phyloP scores from a whole-genome alignment of 228 moss, liverwort and hornwort genomes.

The Sphagnum magellanicum region DNA sequence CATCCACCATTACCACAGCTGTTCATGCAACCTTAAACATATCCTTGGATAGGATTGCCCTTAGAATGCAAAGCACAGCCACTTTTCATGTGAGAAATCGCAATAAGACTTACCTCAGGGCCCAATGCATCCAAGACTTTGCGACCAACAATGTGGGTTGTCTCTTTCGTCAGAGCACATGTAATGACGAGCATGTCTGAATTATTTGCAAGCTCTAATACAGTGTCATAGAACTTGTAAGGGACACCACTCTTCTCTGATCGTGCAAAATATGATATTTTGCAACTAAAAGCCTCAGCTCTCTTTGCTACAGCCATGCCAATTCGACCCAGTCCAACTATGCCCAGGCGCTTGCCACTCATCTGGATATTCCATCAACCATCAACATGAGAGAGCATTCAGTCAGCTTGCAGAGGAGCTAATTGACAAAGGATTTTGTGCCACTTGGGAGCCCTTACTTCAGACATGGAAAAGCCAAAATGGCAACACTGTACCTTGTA shows the following conservation, averaged over 20 bases:
- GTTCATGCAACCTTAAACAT: too few species aligned
- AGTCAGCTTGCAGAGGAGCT: not conserved
- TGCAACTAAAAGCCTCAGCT: constrained; percentile 67
- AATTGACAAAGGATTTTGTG: not conserved
- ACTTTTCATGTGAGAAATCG: not conserved
- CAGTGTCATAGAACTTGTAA: constrained; percentile 45
- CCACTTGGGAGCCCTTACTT: not conserved
- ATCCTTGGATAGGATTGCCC: not conserved
- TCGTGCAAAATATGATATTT: constrained; percentile 61
- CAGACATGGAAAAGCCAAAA: not conserved
- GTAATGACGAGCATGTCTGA: constrained; percentile 56
- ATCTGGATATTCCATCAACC: constrained; percentile 29
- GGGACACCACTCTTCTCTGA: constrained; percentile 46
- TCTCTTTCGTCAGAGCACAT: constrained; percentile 48
- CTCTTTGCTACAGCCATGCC: constrained; percentile 68
- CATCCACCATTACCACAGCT: not conserved
- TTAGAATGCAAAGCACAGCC: not conserved
- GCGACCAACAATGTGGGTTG: constrained; percentile 51
- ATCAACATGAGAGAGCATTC: too few species aligned
- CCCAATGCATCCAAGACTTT: constrained; percentile 83
- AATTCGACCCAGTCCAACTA: constrained; percentile 77
- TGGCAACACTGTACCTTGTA: constrained; percentile 32
- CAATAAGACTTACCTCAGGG: constrained; percentile 43
- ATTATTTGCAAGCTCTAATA: constrained; percentile 68
- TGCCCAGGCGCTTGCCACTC: constrained; percentile 74